Evolutionary conservation across 2,329 filamentous ascomycete species (phyloP).

Genomic region (Penicillium sp.): DNA sequence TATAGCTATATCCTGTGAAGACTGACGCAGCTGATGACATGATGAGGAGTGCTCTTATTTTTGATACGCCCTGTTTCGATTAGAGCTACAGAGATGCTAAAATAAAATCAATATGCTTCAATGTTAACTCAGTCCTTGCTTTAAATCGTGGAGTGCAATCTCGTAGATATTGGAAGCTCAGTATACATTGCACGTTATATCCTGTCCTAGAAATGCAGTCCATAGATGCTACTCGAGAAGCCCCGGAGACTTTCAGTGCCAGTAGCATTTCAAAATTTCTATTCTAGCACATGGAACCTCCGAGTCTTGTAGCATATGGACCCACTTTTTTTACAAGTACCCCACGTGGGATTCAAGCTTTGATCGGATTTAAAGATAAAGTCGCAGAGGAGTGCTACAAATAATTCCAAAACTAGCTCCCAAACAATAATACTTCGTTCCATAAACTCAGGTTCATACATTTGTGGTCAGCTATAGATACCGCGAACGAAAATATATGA

Average conservation of each 20-base stretch:
- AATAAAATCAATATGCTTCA: slow-evolving; percentile 16
- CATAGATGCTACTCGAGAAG: no score
- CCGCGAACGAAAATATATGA: background rate
- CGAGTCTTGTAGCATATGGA: background rate
- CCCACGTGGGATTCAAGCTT: background rate
- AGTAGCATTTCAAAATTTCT: no score
- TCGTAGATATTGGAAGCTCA: no score
- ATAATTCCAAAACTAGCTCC: no score
- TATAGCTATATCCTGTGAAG: slow-evolving; percentile 5
- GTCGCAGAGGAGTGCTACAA: no score
- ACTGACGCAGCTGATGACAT: slow-evolving; percentile 27
- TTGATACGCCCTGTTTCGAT: slow-evolving; percentile 11
- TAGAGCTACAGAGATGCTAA: slow-evolving; percentile 16
- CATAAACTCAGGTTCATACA: no score
- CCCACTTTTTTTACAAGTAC: background rate
- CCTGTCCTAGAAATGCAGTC: no score
- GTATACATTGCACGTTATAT: no score
- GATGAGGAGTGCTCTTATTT: slow-evolving; percentile 16
- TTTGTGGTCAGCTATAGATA: no score
- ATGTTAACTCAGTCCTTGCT: background rate
- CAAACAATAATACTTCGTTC: no score
- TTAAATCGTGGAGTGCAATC: background rate
- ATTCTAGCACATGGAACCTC: no score
- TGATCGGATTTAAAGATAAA: background rate
- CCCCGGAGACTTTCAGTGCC: no score